phyloP scores from a whole-genome alignment of 179 eudicot species.

The Actinidia chinensis region DNA sequence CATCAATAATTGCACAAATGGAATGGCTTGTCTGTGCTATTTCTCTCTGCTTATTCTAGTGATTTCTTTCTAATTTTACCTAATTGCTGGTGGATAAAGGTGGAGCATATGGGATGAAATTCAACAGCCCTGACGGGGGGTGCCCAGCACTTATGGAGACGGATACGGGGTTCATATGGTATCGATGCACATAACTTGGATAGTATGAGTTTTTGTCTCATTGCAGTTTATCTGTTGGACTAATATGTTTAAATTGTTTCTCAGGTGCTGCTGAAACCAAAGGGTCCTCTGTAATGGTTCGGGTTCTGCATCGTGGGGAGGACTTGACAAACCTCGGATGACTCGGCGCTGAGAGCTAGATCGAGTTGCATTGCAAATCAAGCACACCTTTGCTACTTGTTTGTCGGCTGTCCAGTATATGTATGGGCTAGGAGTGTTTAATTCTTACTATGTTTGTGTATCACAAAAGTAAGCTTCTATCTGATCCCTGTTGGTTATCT shows the following conservation, averaged over 20 bases:
- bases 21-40: background rate
- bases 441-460: constrained; percentile 30
- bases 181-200: constrained; percentile 17
- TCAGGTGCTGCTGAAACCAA: constrained; percentile 80
- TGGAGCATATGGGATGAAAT: constrained; percentile 71
- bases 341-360: constrained; percentile 56
- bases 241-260: constrained; percentile 19
- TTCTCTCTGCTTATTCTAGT: background rate
- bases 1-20: too few species aligned
- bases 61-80: background rate
- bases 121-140: constrained; percentile 54
- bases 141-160: constrained; percentile 65
- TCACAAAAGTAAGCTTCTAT: constrained; percentile 17
- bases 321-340: constrained; percentile 61
- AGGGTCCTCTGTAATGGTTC: constrained; percentile 72
- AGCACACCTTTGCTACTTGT: constrained; percentile 18
- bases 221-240: constrained; percentile 14
- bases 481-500: constrained; percentile 15
- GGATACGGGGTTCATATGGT: constrained; percentile 78
- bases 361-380: constrained; percentile 12
- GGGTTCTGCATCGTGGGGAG: constrained; percentile 81
- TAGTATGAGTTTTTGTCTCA: constrained; percentile 9
- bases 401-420: constrained; percentile 35
- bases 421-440: constrained; percentile 39
- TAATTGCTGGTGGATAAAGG: constrained; percentile 43